Evolutionary conservation across 352 stramenopile genomes (phyloP), one percentile per base, ranked within the genome.

Genomic region (Phytopythium litorale): DNA sequence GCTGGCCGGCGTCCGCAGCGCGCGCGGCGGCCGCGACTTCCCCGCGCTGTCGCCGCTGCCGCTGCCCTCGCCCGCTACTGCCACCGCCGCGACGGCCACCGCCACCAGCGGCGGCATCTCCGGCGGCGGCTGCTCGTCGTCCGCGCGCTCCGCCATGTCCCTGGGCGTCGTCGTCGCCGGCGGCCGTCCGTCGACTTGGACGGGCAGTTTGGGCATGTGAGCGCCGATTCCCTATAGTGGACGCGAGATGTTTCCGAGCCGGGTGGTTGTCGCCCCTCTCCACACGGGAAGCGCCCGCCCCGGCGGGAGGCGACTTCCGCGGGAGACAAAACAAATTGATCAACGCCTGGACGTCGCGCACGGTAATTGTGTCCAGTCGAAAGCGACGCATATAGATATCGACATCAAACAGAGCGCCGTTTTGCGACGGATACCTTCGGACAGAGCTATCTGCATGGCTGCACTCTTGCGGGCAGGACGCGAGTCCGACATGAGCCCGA

Each of bases 211-310:
- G 45, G 9, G 21, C 45, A 33, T 30, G 45, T 0, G 21, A 33
- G 30, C 4, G 45, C 21, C 43, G 11, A 21, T 18, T 18, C 15
- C 43, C 46, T n/a, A 53, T 53, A 53, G 23, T 53, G 23, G 8
- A 53, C 3, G 4, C 46, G 37, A 53, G 46, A 53, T 53, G 25
- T 51, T 51, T 28, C n/a, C n/a, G n/a, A n/a, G n/a, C n/a, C n/a
- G 46, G 25, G 32, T 53, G 46, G 46, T 33, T 51, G 18, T 30
- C 45, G 45, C n/a, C 7, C 45, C 45, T 19, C 7, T 19, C 7
- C 45, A 51, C 21, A 28, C 11, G 21, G 19, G 21, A 28, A 51
- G 18, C 45, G 45, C 45, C n/a, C 28, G 28, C 28, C 19, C 42
- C 8, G 8, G 8, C 2, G 13, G 8, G 42, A 12, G 9, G 8